A percentile compares a stretch with the other conserved stretches of the same genome.
phyloP scores from a whole-genome alignment of 2,329 filamentous ascomycete species.

The Pyricularia pennisetigena region DNA sequence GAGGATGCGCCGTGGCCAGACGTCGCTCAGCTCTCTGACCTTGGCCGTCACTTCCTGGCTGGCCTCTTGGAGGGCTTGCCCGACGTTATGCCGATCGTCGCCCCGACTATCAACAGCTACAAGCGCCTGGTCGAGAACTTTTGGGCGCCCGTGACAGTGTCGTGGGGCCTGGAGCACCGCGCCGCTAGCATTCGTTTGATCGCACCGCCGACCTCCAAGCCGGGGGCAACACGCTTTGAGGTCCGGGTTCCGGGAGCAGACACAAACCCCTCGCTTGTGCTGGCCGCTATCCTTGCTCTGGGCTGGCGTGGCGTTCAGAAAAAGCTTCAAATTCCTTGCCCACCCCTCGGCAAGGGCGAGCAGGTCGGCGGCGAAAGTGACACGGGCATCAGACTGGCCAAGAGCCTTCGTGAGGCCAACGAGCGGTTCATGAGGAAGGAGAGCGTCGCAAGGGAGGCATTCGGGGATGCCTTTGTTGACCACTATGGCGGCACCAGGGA shows the following conservation, averaged over 20 bases:
- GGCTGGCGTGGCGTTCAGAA: constrained; percentile 90
- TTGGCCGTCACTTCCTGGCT: constrained; percentile 88
- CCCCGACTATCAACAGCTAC: constrained; percentile 94
- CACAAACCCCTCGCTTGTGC: constrained; percentile 77
- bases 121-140: constrained; percentile 98
- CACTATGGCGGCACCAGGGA: constrained; percentile 88
- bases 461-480: constrained; percentile 92
- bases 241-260: constrained; percentile 92
- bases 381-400: constrained; percentile 68
- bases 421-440: constrained; percentile 64
- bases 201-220: constrained; percentile 73
- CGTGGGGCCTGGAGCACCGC: constrained; percentile 92
- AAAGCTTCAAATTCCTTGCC: constrained; percentile 73
- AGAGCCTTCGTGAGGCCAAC: constrained; percentile 76
- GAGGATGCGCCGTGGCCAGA: constrained; percentile 63
- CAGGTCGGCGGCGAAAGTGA: constrained; percentile 66
- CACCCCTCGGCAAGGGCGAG: constrained; percentile 77
- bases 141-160: constrained; percentile 96
- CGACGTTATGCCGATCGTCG: constrained; percentile 90
- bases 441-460: constrained; percentile 85
- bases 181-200: constrained; percentile 87
- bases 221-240: constrained; percentile 84
- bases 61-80: constrained; percentile 82
- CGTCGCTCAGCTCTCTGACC: constrained; percentile 69
- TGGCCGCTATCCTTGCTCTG: constrained; percentile 76